Evolutionary conservation across 2,329 filamentous ascomycete genomes (phyloP).

Genomic region (Huntiella savannae): DNA sequence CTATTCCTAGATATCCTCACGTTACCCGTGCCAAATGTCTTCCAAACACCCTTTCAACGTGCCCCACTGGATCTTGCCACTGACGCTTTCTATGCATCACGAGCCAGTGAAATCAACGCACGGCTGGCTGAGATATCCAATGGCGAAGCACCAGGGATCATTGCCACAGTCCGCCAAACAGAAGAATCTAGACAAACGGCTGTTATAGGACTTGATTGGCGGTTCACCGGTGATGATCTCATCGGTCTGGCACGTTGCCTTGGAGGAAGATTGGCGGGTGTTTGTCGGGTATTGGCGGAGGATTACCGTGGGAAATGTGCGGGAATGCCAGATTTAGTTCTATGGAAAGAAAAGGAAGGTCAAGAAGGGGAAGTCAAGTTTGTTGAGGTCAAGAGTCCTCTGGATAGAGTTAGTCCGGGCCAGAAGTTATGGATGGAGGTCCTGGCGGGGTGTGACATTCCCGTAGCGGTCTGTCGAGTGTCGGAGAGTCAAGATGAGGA

Average conservation of each 20-base stretch:
- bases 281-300: slow-evolving; percentile 90
- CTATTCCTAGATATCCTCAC: slow-evolving; percentile 90
- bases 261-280: slow-evolving; percentile 53
- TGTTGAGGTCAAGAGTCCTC: slow-evolving; percentile 62
- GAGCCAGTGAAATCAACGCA: slow-evolving; percentile 78
- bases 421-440: slow-evolving; percentile 96
- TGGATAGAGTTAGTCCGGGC: slow-evolving; percentile 87
- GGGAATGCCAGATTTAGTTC: slow-evolving; percentile 78
- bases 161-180: slow-evolving; percentile 47
- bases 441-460: slow-evolving; percentile 37
- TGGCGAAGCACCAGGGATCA: slow-evolving; percentile 48
- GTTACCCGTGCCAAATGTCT: slow-evolving; percentile 85
- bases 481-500: background rate
- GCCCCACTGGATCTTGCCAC: slow-evolving; percentile 85
- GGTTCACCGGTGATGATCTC: slow-evolving; percentile 61
- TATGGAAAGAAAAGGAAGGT: slow-evolving; percentile 43
- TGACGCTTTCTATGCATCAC: slow-evolving; percentile 71
- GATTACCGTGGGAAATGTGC: slow-evolving; percentile 73
- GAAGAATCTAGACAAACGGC: slow-evolving; percentile 58
- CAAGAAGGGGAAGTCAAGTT: slow-evolving; percentile 49
- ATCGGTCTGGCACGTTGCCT: slow-evolving; percentile 65
- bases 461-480: background rate
- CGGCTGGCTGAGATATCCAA: slow-evolving; percentile 76
- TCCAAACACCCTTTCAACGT: slow-evolving; percentile 88
- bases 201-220: slow-evolving; percentile 84